Evolutionary conservation across 179 eudicot species (phyloP), one percentile per base, ranked within the genome.

Genomic region (Carnegiea gigantea): DNA sequence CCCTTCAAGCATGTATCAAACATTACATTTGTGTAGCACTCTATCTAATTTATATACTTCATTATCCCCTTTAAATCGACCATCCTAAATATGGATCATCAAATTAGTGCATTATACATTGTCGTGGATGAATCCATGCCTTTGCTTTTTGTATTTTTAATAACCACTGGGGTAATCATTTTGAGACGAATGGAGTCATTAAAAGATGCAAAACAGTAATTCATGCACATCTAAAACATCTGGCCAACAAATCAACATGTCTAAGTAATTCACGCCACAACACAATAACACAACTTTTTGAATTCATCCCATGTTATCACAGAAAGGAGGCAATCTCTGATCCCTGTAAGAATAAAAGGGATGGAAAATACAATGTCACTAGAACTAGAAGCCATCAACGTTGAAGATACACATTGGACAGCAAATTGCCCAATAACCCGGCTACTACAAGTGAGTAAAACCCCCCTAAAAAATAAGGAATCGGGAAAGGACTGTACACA

Each of bases 401-500:
- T 70, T 14, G 46, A 33, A 30, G 73, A 17, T 70, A 70, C 43
- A 70, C 10, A 30, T 28, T 36, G 72, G 72, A 28, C 70, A 65
- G 6, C 68, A n/a, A 62, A 62, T 62, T 62, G 28, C 68, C 68
- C 68, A 62, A 62, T 23, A 62, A 1, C 30, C 28, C 11, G 38
- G 71, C 26, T 28, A 9, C 1, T 67, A 67, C 20, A 28, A 67
- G 36, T 67, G 17, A 28, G 10, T 14, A 36, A 36, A 70, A 70
- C 46, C 73, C 23, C 21, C 6, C 17, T 15, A 33, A 70, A 70
- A 14, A 10, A 33, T 0, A 70, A 70, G 21, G 46, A 6, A 70
- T 24, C 2, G 21, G 15, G 8, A 4, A 65, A 26, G 33, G 17
- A 71, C 74, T 77, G 54, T 70, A 77, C 80, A 77, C 84, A 24